Evolutionary conservation across 2,329 filamentous ascomycete genomes (phyloP), one percentile per base, ranked within the genome.

Genomic region (Atkinsonella texensis): DNA sequence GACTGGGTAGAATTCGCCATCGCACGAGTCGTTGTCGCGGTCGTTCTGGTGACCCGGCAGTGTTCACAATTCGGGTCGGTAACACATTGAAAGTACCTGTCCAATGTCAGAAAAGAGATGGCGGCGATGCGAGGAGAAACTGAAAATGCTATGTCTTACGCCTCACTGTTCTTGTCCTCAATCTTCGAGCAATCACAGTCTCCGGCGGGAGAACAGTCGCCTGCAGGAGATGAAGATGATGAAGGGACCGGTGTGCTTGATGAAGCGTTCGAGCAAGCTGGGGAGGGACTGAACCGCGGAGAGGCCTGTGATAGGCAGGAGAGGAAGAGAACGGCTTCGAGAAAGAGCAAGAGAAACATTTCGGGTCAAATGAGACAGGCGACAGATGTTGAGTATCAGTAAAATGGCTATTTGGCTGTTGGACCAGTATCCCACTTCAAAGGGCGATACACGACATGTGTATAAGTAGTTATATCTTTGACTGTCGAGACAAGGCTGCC

Each of bases 21-120:
- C n/a, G 20, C 23, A 15, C 20, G 18, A 31, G 43, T 17, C 23
- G 44, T 9, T 12, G 38, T 23, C 13, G 45, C 35, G 1, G 35
- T 32, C 11, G 43, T 32, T 9, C 13, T 45, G 7, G 15, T 23
- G 28, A 55, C 9, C 54, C 38, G 58, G 60, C 44, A 63, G 50
- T 17, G 55, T 45, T 63, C 62, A 38, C 66, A 69, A 9, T 57
- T 54, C 6, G 60, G 59, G 8, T 68, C 63, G 15, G 63, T 65
- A 11, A 68, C 50, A 52, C 67, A 69, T 31, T 68, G 65, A 11
- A 67, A 65, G 46, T 59, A 67, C 28, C 66, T 69, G 4, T 18
- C 46, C 4, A 44, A 18, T 12, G 28, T 28, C 2, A 28, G 28
- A 28, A 28, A 11, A 28, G 28, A 2, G 11, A 20, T 15, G 20